Evolutionary conservation across 129 eudicot genomes (phyloP).

Genomic region (Flaveria trinervia): DNA sequence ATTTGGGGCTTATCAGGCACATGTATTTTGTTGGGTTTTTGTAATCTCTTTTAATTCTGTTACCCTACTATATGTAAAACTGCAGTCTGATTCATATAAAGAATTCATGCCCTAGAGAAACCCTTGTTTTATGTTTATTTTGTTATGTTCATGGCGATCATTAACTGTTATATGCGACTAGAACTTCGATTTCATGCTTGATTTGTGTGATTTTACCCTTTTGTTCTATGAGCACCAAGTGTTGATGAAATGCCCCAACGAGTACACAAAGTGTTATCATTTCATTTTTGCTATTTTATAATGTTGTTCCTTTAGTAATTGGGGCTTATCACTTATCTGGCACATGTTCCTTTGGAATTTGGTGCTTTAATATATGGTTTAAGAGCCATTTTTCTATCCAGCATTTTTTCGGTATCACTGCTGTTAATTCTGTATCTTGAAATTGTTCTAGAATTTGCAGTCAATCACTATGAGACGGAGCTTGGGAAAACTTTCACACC

Average conservation of each 20-base stretch:
- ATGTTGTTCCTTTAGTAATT: no score
- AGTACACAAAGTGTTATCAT: background rate
- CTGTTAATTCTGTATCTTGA: constrained; percentile 1
- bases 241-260: constrained; percentile 12
- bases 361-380: background rate
- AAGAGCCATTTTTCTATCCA: background rate
- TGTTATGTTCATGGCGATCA: background rate
- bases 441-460: constrained; percentile 15
- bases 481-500: constrained; percentile 41
- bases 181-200: background rate
- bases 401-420: background rate
- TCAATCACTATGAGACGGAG: constrained; percentile 53
- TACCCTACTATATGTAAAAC: background rate
- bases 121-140: background rate
- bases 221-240: background rate
- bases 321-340: no score
- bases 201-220: background rate
- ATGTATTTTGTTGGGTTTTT: background rate
- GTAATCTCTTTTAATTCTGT: background rate
- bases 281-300: background rate
- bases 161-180: background rate
- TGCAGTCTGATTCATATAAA: background rate
- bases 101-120: background rate
- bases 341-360: no score
- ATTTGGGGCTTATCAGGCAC: no score